Conservation (phyloP, 306 rosid species). For the Hippophae rhamnoides region DNA sequence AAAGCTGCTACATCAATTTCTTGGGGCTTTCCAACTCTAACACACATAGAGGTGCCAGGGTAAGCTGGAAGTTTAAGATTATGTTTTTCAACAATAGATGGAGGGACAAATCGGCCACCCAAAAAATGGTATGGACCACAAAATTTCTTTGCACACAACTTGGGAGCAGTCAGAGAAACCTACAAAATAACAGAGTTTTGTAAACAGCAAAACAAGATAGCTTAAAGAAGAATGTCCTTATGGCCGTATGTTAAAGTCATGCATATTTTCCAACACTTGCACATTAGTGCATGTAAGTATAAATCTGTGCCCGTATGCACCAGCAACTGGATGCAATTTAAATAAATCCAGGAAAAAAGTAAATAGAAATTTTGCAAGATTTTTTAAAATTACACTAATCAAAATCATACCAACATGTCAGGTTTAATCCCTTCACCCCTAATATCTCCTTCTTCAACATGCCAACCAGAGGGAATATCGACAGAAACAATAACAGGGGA, state of each 20-base stretch:
- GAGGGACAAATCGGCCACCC: constrained; percentile 95
- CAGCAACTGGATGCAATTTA: background rate
- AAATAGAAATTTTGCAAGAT: background rate
- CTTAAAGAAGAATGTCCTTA: background rate
- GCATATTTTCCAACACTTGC: background rate
- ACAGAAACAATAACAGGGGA: constrained; percentile 54
- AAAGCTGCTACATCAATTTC: constrained; percentile 80
- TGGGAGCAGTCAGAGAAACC: constrained; percentile 97
- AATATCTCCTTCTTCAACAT: constrained; percentile 80
- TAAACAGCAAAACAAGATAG: constrained; percentile 7
- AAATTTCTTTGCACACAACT: constrained; percentile 83
- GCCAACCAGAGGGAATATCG: constrained; percentile 98
- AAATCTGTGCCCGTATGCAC: background rate
- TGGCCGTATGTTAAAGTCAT: background rate
- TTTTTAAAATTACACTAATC: constrained; percentile 1
- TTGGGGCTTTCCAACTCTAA: constrained; percentile 71
- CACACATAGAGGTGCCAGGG: constrained; percentile 84
- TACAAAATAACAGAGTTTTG: constrained; percentile 18
- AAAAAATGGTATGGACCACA: constrained; percentile 80
- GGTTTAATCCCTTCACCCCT: constrained; percentile 70
- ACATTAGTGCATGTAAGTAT: background rate
- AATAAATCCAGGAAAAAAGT: no score
- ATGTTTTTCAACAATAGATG: constrained; percentile 62
- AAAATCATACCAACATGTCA: constrained; percentile 80
- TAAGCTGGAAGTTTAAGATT: constrained; percentile 84